Percentiles rank a stretch among this genome's conserved stretches.
Evolutionary conservation across 495 filamentous ascomycete genomes (phyloP).

Genomic region (Hypoxylon fuscum): DNA sequence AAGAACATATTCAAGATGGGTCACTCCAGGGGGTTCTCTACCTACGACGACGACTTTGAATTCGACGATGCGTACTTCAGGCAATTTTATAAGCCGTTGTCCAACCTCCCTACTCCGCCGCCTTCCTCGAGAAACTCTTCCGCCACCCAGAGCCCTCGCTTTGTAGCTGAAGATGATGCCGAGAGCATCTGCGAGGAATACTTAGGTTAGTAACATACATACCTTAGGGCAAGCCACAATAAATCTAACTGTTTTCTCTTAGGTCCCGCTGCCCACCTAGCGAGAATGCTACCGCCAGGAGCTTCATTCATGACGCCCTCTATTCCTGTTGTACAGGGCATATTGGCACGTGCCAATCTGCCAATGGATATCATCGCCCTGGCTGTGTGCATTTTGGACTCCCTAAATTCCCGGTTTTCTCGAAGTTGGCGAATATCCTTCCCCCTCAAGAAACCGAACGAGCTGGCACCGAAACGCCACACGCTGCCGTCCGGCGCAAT

Average conservation of each 20-base stretch:
- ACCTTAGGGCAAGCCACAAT: constrained; percentile 1
- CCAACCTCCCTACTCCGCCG: constrained; percentile 68
- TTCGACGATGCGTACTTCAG: constrained; percentile 65
- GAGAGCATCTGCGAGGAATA: constrained; percentile 52
- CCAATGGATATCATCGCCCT: constrained; percentile 62
- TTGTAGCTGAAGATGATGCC: constrained; percentile 56
- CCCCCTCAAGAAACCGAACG: constrained; percentile 45
- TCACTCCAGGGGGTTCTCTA: constrained; percentile 44
- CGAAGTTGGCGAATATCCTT: constrained; percentile 60
- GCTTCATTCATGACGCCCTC: constrained; percentile 61
- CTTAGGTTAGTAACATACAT: constrained; percentile 51
- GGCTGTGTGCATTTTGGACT: constrained; percentile 64
- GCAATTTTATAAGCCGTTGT: constrained; percentile 66
- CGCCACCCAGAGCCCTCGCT: constrained; percentile 49
- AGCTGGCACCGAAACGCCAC: constrained; percentile 51
- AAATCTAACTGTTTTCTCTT: constrained; percentile 27
- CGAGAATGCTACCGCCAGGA: constrained; percentile 63
- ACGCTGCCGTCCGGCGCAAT: constrained; percentile 51
- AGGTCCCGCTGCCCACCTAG: constrained; percentile 65
- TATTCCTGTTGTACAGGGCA: constrained; percentile 59
- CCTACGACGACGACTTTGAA: constrained; percentile 57
- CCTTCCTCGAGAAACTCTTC: constrained; percentile 56
- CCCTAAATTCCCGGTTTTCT: constrained; percentile 63
- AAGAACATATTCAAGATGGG: constrained; percentile 38
- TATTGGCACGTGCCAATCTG: constrained; percentile 59